Evolutionary conservation across 768 basidiomycete species (phyloP).

Genomic region (Tricholomella constricta): DNA sequence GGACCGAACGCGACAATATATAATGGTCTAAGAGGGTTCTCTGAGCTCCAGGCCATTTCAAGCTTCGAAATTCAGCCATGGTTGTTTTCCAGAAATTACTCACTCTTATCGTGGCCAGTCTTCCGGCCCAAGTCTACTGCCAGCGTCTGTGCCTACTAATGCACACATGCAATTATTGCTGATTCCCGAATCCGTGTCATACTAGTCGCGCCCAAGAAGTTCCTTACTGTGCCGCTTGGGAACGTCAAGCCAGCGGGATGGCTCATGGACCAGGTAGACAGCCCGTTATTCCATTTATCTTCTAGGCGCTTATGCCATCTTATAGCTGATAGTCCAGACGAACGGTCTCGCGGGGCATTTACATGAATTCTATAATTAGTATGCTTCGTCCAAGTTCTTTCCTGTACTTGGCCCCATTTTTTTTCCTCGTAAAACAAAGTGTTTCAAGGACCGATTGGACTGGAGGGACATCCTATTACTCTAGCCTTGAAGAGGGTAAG

Average conservation of each 20-base stretch:
- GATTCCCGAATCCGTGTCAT: not conserved
- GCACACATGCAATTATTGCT: not conserved
- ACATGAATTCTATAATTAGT: constrained; percentile 47
- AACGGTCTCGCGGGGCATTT: constrained; percentile 46
- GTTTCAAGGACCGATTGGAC: constrained; percentile 45
- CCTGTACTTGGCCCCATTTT: not conserved
- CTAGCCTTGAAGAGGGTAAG: constrained; percentile 45
- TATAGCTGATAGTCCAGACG: constrained; percentile 43
- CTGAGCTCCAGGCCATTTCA: not conserved
- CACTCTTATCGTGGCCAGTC: constrained; percentile 4
- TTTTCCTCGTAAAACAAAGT: constrained; percentile 23
- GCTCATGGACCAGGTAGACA: constrained; percentile 42
- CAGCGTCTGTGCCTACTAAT: constrained; percentile 27
- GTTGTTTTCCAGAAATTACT: constrained; percentile 2
- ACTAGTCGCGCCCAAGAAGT: constrained; percentile 45
- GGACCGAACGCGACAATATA: constrained; percentile 11
- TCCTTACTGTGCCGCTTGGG: constrained; percentile 40
- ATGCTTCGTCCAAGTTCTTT: constrained; percentile 2
- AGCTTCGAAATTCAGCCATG: not conserved
- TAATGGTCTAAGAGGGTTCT: not conserved
- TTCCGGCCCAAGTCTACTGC: constrained; percentile 13
- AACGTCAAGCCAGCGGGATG: constrained; percentile 41
- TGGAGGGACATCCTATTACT: constrained; percentile 42
- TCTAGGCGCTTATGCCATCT: not conserved
- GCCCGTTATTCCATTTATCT: not conserved